Evolutionary conservation across 2,329 filamentous ascomycete species (phyloP).

Genomic region (Pseudocercospora fijiensis): DNA sequence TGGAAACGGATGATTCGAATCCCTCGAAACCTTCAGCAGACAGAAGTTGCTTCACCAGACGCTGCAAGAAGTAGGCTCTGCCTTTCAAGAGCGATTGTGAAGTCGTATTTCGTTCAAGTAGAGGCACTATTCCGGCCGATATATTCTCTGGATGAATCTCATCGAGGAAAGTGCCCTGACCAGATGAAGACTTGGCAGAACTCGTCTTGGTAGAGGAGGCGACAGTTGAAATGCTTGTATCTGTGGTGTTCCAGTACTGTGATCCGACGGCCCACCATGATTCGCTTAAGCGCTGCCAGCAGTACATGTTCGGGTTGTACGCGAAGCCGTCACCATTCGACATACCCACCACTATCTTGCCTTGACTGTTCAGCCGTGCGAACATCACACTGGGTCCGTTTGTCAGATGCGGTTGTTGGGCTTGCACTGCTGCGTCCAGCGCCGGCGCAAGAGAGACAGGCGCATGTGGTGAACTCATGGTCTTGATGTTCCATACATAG

Average conservation of each 20-base stretch:
- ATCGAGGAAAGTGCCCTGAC: constrained; percentile 52
- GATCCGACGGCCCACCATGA: constrained; percentile 97
- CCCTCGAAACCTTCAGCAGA: constrained; percentile 88
- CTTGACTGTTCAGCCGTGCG: constrained; percentile 84
- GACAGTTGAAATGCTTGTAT: constrained; percentile 79
- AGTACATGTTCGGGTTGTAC: constrained; percentile 80
- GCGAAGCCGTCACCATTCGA: constrained; percentile 93
- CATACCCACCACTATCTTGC: constrained; percentile 82
- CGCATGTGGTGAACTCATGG: constrained; percentile 73
- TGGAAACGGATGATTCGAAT: constrained; percentile 86
- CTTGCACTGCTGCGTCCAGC: constrained; percentile 79
- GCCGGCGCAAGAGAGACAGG: constrained; percentile 86
- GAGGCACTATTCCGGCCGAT: constrained; percentile 89
- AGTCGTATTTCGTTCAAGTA: constrained; percentile 90
- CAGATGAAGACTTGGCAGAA: constrained; percentile 16
- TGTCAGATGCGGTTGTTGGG: constrained; percentile 75
- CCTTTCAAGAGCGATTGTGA: constrained; percentile 89
- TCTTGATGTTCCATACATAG: constrained; percentile 90
- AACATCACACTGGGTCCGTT: constrained; percentile 82
- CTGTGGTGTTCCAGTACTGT: constrained; percentile 98
- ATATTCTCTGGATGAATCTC: constrained; percentile 59
- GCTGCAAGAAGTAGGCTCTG: constrained; percentile 84
- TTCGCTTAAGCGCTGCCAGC: constrained; percentile 94
- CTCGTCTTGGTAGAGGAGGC: constrained; percentile 57
- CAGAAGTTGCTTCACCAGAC: constrained; percentile 84